Evolutionary conservation across 768 basidiomycete species (phyloP), one percentile per base, ranked within the genome.

Genomic region (Strobilomyces confusus): DNA sequence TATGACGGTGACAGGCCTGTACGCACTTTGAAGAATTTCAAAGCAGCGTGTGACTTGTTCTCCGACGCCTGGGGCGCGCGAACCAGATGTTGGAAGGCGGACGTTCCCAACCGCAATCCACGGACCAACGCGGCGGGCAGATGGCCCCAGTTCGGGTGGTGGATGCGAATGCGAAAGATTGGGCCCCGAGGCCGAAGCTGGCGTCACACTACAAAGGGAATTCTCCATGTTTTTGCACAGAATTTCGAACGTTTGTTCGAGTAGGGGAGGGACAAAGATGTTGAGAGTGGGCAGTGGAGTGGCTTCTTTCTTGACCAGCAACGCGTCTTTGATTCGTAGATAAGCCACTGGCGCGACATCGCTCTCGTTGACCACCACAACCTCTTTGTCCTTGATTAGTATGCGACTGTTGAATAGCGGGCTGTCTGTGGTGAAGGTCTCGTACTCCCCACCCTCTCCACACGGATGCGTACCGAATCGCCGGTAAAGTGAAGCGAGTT

Each of bases 361-460:
- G 54, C 77, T 89, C 70, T 89, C 86, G 7, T 87, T 84, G 60
- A 89, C 87, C 40, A 89, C 80, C 37, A 95, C 83, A 0, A 80
- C 81, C 59, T 92, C 85, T 1, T 79, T 78, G 42, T 84, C 81
- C 32, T 72, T 76, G 85, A 98, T 66, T 8, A 73, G 66, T 33
- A 99, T 86, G 11, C 79, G 76, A 36, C 79, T 78, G 59, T 91
- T 90, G 80, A 95, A 98, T 13, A 95, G 64, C 0, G 95, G 91
- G 56, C 88, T 89, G 59, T 97, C 91, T 13, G 94, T 73, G 1
- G 95, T 98, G 52, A 98, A 74, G 0, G 87, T 91, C 67, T 99
- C 97, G 69, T 98, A 99, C 72, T 99, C 97, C 2, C 97, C 97
- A 2, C 97, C 97, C 72, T 99, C 97, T 11, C 97, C 97, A 57